Conservation (phyloP, 208 protist genomes). For the Angomonas deanei region DNA sequence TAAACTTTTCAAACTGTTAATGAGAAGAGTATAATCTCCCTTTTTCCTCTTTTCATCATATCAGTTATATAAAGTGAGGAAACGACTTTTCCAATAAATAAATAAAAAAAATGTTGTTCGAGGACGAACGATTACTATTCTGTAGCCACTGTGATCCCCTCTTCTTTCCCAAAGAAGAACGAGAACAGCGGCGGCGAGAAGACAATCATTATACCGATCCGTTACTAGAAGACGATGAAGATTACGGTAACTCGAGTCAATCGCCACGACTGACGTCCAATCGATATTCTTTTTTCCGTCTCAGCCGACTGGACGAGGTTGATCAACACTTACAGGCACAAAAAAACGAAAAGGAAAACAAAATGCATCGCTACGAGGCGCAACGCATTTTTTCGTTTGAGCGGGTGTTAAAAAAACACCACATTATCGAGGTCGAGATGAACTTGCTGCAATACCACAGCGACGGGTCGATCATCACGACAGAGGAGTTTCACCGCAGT, state of each 20-base stretch:
- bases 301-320: background rate
- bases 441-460: no score
- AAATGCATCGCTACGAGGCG: background rate
- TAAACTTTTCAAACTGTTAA: background rate
- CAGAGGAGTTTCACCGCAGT: background rate
- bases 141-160: no score
- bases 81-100: background rate
- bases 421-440: no score
- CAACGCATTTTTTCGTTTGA: background rate
- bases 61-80: background rate
- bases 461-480: no score
- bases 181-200: no score
- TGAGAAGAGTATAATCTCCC: background rate
- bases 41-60: constrained; percentile 1
- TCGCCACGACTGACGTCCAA: background rate
- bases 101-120: background rate
- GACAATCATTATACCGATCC: no score
- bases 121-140: no score
- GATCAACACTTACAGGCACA: background rate
- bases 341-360: background rate
- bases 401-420: background rate
- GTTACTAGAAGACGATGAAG: background rate
- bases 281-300: background rate
- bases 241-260: no score
- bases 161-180: no score